Base-by-base conservation (phyloP, 1,139 yeast genomes). In the Diutina mesorugosa region DNA sequence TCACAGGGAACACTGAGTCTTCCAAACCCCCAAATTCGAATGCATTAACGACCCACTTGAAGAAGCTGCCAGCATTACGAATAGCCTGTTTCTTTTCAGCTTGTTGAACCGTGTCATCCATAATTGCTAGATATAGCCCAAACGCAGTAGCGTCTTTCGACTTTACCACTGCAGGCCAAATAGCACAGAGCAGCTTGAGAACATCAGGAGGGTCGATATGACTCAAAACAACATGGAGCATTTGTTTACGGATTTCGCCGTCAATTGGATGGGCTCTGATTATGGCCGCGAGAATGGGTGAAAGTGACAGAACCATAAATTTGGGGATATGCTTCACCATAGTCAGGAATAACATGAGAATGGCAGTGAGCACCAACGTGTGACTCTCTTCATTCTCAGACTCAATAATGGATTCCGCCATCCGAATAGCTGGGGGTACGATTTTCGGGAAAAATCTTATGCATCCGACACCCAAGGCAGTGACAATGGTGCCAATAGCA, bases 361-460 rank as follows among this genome's bases (percentile, higher is more conserved):
- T 77, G 0, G 97, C 81, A 8, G 85, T 73, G 65, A 86, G 90
- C 50, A 80, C 65, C 58, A 85, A 68, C 59, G 47, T 56, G 30
- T 67, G 68, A 30, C 61, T 59, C 60, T 58, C 69, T 65, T 67
- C 58, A 64, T 45, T 72, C 56, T 70, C 70, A 55, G 65, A 64
- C 54, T 62, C 68, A 32, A 58, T 57, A 1, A 73, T 66, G 1
- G 63, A 55, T 51, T 69, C 67, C 74, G 89, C 85, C 54, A 89
- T 77, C 48, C 74, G 71, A 59, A 90, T 76, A 8, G 89, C 76
- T 14, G 89, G 88, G 14, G 93, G 90, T 59, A 93, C 81, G 64
- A 91, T 84, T 68, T 84, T 85, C 41, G 96, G 89, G 76, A 90
- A 89, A 65, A 78, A 81, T 7, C 96, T 95, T 68, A 93, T 86